phyloP scores from a whole-genome alignment of 1,284 basidiomycete genomes.

The Peniophora sp. region DNA sequence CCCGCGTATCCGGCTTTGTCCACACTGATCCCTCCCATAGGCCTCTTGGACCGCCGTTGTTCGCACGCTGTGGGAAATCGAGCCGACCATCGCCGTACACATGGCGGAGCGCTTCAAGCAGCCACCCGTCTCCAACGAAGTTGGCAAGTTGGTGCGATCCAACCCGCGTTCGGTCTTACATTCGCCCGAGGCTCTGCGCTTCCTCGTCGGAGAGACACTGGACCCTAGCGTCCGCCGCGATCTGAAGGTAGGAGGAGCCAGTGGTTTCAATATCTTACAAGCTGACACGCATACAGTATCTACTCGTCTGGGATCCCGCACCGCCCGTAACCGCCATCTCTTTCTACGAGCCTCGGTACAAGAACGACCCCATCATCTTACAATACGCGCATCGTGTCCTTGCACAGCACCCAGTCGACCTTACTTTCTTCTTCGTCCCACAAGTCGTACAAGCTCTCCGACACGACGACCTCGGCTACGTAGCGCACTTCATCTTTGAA shows the following conservation, averaged over 20 bases:
- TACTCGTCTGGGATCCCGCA: conserved; percentile 85
- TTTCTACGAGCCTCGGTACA: conserved; percentile 81
- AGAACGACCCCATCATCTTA: conserved; percentile 79
- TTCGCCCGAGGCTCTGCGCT: conserved; percentile 73
- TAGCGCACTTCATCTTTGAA: conserved; percentile 93
- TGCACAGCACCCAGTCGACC: conserved; percentile 88
- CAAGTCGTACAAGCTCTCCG: conserved; percentile 97
- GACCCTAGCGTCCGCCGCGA: conserved; percentile 54
- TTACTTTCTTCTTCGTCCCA: conserved; percentile 99
- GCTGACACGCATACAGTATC: too few relatives aligned
- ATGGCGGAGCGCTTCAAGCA: conserved; percentile 85
- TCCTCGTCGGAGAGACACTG: conserved; percentile 71
- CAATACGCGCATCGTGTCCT: conserved; percentile 97
- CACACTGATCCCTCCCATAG: conserved; percentile 27
- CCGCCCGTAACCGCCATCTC: conserved; percentile 83
- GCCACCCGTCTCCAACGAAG: conserved; percentile 55
- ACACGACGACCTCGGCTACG: conserved; percentile 85
- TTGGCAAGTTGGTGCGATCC: conserved; percentile 67
- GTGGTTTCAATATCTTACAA: too few relatives aligned
- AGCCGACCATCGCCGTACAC: conserved; percentile 79
- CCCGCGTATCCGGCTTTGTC: neutral
- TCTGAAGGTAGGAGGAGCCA: conserved; percentile 78
- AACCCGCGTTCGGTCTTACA: conserved; percentile 69
- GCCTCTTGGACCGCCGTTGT: conserved; percentile 62
- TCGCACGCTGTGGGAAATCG: conserved; percentile 76